A percentile compares a stretch with the other conserved stretches of the same genome.
Conservation (phyloP, 495 filamentous ascomycete genomes). For the Podospora pseudocomata region DNA sequence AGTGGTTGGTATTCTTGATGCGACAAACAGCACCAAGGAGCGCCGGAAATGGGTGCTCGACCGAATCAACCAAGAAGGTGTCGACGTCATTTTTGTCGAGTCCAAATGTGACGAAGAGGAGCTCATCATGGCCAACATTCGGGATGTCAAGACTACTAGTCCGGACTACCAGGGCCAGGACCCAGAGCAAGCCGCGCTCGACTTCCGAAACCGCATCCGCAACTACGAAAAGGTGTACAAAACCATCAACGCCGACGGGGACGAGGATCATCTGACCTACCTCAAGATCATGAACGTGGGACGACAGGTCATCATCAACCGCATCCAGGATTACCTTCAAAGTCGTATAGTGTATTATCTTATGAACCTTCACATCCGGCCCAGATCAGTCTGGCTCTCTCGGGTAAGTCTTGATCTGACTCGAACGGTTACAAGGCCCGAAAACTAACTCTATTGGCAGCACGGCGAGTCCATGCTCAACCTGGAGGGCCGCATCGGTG, state of each 20-base stretch:
- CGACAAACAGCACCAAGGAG: slow-evolving; percentile 87
- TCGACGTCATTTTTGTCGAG: slow-evolving; percentile 93
- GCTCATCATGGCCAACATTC: slow-evolving; percentile 93
- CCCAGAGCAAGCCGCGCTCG: slow-evolving; percentile 79
- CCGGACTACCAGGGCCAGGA: slow-evolving; percentile 94
- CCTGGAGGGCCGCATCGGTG: slow-evolving; percentile 81
- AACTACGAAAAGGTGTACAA: slow-evolving; percentile 97
- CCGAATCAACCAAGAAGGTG: slow-evolving; percentile 61
- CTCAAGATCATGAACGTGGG: slow-evolving; percentile 97
- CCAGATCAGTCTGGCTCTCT: slow-evolving; percentile 96
- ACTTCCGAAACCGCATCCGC: slow-evolving; percentile 90
- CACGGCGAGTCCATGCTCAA: slow-evolving; percentile 95
- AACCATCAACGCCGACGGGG: slow-evolving; percentile 70
- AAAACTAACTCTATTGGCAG: slow-evolving; percentile 42
- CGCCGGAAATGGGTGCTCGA: slow-evolving; percentile 91
- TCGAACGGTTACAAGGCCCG: not conserved
- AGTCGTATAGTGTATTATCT: slow-evolving; percentile 95
- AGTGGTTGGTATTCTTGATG: slow-evolving; percentile 87
- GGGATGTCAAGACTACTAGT: slow-evolving; percentile 94
- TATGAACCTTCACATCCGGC: slow-evolving; percentile 96
- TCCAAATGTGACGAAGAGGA: slow-evolving; percentile 93
- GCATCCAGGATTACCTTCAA: slow-evolving; percentile 93
- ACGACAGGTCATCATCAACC: slow-evolving; percentile 92
- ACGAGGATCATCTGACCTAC: slow-evolving; percentile 82
- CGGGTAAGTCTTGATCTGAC: slow-evolving; percentile 56